A percentile compares a stretch with the other conserved stretches of the same genome.
Evolutionary conservation across 2,329 filamentous ascomycete genomes (phyloP).

Genomic region (Xylariales sp.): DNA sequence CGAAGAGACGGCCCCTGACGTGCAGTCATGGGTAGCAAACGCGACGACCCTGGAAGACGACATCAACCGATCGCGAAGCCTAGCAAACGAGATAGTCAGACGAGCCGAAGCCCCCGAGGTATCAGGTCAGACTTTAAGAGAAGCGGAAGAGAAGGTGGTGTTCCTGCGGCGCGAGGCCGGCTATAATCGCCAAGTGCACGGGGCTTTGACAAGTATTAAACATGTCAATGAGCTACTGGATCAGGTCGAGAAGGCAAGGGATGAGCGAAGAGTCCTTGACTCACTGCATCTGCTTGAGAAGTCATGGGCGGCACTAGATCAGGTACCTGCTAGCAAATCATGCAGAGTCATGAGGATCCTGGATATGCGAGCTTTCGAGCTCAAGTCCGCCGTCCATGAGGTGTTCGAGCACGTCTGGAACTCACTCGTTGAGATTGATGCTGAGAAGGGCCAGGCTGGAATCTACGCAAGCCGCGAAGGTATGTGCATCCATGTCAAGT

Average conservation of each 20-base stretch:
- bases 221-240: slow-evolving; percentile 57
- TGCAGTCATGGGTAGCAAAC: slow-evolving; percentile 81
- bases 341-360: slow-evolving; percentile 62
- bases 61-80: slow-evolving; percentile 72
- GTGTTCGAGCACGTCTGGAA: slow-evolving; percentile 69
- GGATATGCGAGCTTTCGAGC: slow-evolving; percentile 57
- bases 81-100: slow-evolving; percentile 75
- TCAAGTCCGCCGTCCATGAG: slow-evolving; percentile 63
- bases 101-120: slow-evolving; percentile 63
- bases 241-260: slow-evolving; percentile 53
- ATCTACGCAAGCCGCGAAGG: slow-evolving; percentile 50
- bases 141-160: slow-evolving; percentile 49
- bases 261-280: slow-evolving; percentile 52
- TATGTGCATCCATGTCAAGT: slow-evolving; percentile 25
- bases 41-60: slow-evolving; percentile 82
- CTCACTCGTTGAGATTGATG: slow-evolving; percentile 59
- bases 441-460: slow-evolving; percentile 47
- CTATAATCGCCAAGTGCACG: slow-evolving; percentile 54
- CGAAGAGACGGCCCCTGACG: slow-evolving; percentile 69
- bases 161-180: slow-evolving; percentile 54
- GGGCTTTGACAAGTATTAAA: slow-evolving; percentile 46
- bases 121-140: slow-evolving; percentile 46
- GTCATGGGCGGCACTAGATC: slow-evolving; percentile 53
- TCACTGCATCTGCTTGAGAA: slow-evolving; percentile 53
- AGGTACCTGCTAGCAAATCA: slow-evolving; percentile 55